phyloP scores from a whole-genome alignment of 2,329 filamentous ascomycete species.

The Fusarium sp. region DNA sequence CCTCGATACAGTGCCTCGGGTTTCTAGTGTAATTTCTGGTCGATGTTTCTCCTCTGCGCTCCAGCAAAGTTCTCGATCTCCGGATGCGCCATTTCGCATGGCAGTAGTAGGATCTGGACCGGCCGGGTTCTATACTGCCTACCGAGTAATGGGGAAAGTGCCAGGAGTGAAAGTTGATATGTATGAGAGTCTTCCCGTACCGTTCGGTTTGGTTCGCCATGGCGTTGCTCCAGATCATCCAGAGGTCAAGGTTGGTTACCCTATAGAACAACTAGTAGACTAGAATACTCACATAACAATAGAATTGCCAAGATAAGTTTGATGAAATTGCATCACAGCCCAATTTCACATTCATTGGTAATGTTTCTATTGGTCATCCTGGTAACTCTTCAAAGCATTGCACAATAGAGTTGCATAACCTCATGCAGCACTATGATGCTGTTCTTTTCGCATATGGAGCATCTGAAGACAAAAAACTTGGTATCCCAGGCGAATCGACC shows the following conservation, averaged over 20 bases:
- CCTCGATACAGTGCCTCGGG: neutral
- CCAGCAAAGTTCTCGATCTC: conserved; percentile 30
- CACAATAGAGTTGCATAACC: conserved; percentile 70
- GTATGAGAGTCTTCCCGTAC: conserved; percentile 94
- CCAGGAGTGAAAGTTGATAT: conserved; percentile 83
- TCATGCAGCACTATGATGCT: conserved; percentile 89
- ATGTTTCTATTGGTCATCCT: conserved; percentile 77
- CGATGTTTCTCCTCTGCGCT: conserved; percentile 18
- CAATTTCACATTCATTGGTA: conserved; percentile 90
- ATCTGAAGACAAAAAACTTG: conserved; percentile 80
- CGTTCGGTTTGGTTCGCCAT: conserved; percentile 90
- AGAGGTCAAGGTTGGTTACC: conserved; percentile 82
- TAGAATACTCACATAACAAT: neutral
- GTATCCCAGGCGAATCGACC: conserved; percentile 79
- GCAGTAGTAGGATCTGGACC: conserved; percentile 94
- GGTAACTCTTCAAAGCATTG: conserved; percentile 52
- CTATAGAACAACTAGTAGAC: neutral
- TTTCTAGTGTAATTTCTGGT: neutral
- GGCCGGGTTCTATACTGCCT: conserved; percentile 94
- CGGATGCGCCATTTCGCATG: conserved; percentile 72
- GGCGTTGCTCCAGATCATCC: conserved; percentile 98
- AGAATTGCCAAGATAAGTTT: conserved; percentile 97
- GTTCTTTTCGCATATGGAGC: conserved; percentile 94
- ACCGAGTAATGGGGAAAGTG: conserved; percentile 82
- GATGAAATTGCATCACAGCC: conserved; percentile 84